Evolutionary conservation across 2,329 filamentous ascomycete species (phyloP).

Genomic region (Cladophialophora immunda): DNA sequence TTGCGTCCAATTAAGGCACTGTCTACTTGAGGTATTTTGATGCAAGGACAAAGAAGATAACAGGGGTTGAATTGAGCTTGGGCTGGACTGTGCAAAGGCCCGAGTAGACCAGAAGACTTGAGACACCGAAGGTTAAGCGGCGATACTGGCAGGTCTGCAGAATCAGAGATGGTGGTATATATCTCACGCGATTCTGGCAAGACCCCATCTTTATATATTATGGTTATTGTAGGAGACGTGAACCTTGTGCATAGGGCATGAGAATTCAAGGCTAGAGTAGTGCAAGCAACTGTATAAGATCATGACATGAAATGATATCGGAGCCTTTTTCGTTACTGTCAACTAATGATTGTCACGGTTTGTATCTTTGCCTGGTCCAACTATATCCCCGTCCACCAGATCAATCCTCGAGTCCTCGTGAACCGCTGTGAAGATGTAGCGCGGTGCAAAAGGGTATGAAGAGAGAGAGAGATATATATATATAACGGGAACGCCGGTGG

Average conservation of each 20-base stretch:
- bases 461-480: too few relatives aligned
- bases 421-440: too few relatives aligned
- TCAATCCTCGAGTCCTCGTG: too few relatives aligned
- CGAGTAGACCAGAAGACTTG: neutral
- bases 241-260: neutral
- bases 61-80: neutral
- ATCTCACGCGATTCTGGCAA: neutral
- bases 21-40: neutral
- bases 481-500: too few relatives aligned
- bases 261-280: neutral
- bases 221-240: neutral
- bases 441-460: too few relatives aligned
- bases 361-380: neutral
- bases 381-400: too few relatives aligned
- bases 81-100: neutral
- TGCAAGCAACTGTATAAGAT: constrained; percentile 3
- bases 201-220: neutral
- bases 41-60: neutral
- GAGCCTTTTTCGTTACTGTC: neutral
- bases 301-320: constrained; percentile 8
- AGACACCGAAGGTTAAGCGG: neutral
- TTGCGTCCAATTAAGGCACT: neutral
- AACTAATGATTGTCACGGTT: too few relatives aligned
- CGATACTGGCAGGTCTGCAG: neutral
- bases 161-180: neutral